These are phyloP conservation scores for Talaromyces sp. DNA, from an alignment of 2,329 filamentous ascomycete genomes.

Conservation along the genomic window DNA sequence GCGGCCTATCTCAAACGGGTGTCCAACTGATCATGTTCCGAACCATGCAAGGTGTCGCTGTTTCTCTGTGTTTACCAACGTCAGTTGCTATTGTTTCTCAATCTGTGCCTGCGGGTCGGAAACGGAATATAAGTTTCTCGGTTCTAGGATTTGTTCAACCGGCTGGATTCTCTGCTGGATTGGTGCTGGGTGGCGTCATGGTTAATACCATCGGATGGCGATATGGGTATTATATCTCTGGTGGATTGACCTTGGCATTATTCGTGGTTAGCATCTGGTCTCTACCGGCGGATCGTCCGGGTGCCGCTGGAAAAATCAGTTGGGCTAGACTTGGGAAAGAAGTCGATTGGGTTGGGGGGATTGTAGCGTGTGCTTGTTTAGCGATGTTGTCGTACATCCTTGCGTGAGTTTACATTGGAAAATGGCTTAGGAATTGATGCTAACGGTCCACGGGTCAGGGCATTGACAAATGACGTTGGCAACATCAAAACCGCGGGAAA, in stretches of 20 bases:
- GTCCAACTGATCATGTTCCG: constrained; percentile 47
- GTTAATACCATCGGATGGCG: constrained; percentile 47
- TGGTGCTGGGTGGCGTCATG: constrained; percentile 50
- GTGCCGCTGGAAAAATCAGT: background rate
- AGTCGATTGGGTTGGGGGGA: constrained; percentile 51
- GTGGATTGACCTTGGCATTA: constrained; percentile 15
- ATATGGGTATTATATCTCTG: constrained; percentile 38
- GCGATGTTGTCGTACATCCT: constrained; percentile 50
- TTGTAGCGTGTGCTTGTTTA: constrained; percentile 42
- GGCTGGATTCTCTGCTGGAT: constrained; percentile 48
- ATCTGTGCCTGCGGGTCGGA: constrained; percentile 43
- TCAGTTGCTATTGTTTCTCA: constrained; percentile 48
- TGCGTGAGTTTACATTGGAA: constrained; percentile 18
- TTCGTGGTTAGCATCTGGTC: constrained; percentile 13
- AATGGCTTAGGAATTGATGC: too few relatives aligned
- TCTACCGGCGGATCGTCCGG: constrained; percentile 6
- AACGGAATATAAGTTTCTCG: constrained; percentile 50
- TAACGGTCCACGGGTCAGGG: background rate
- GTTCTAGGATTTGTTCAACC: constrained; percentile 49
- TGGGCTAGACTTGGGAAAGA: constrained; percentile 21
- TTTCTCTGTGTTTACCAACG: constrained; percentile 46
- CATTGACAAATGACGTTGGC: constrained; percentile 12
- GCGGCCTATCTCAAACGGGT: constrained; percentile 35
- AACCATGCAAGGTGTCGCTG: constrained; percentile 42
- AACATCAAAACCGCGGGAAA: constrained; percentile 18